Percentiles rank a stretch among this genome's conserved stretches.
phyloP scores from a whole-genome alignment of 352 stramenopile genomes.

The Globisporangium solare region DNA sequence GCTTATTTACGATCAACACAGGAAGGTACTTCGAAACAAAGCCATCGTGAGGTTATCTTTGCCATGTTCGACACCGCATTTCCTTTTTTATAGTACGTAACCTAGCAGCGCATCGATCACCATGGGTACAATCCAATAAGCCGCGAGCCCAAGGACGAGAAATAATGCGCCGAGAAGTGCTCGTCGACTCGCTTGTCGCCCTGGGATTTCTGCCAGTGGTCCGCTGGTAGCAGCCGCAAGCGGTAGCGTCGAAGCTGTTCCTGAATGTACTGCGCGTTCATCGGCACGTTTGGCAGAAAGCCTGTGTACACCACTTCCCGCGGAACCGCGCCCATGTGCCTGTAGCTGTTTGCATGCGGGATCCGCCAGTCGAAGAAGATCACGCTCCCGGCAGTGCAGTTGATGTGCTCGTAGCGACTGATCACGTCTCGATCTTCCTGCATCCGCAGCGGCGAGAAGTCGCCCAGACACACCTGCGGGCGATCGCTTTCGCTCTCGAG shows the following conservation, averaged over 20 bases:
- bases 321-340: slow-evolving; percentile 47
- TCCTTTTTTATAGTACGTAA: too few species aligned
- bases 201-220: slow-evolving; percentile 79
- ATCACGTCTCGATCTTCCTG: slow-evolving; percentile 79
- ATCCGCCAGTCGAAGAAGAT: slow-evolving; percentile 89
- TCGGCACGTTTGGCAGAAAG: slow-evolving; percentile 61
- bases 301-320: slow-evolving; percentile 86
- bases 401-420: slow-evolving; percentile 59
- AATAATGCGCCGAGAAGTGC: slow-evolving; percentile 59
- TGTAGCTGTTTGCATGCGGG: slow-evolving; percentile 86
- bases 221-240: slow-evolving; percentile 49
- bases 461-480: slow-evolving; percentile 76
- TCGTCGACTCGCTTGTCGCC: slow-evolving; percentile 49
- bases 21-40: too few species aligned
- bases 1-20: too few species aligned
- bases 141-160: slow-evolving; percentile 52
- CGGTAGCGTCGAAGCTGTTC: slow-evolving; percentile 75
- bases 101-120: slow-evolving; percentile 14
- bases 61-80: too few species aligned
- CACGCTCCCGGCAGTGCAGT: slow-evolving; percentile 59
- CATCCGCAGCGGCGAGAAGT: slow-evolving; percentile 86
- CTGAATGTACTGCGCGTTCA: slow-evolving; percentile 68
- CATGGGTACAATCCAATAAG: slow-evolving; percentile 66
- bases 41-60: too few species aligned
- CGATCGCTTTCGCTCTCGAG: slow-evolving; percentile 16